A percentile compares a stretch with the other conserved stretches of the same genome.
These are phyloP conservation scores for Stentor roeselii DNA, from an alignment of 73 alveolate species.

Conservation along the genomic window DNA sequence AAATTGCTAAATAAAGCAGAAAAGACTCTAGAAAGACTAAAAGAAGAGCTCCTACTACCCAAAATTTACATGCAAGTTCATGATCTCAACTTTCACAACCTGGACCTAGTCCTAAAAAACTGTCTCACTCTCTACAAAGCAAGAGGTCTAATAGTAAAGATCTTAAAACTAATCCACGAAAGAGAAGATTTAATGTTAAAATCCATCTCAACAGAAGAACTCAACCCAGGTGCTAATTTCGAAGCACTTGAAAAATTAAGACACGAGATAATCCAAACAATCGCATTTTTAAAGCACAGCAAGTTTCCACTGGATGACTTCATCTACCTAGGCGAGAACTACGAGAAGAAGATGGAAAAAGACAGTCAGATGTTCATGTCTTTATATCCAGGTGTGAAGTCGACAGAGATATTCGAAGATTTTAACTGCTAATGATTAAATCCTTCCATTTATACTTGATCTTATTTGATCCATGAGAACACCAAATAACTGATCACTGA, in stretches of 20 bases:
- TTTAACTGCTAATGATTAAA: too few species aligned
- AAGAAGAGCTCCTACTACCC: background rate
- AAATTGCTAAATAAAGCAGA: background rate
- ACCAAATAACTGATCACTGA: background rate
- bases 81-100: background rate
- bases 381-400: slow-evolving; percentile 1
- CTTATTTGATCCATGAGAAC: slow-evolving; percentile 5
- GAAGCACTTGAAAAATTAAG: background rate
- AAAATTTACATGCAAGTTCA: background rate
- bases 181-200: background rate
- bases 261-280: background rate
- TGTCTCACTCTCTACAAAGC: background rate
- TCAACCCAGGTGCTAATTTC: background rate
- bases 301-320: background rate
- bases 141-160: background rate
- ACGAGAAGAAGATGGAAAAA: background rate
- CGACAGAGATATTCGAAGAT: background rate
- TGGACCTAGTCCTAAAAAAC: background rate
- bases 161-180: background rate
- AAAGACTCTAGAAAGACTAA: background rate
- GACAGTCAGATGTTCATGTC: background rate
- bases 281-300: background rate
- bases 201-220: background rate
- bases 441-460: background rate
- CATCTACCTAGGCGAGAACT: slow-evolving; percentile 6